Base-by-base conservation (phyloP, 129 eudicot species). In the Tagetes patula region DNA sequence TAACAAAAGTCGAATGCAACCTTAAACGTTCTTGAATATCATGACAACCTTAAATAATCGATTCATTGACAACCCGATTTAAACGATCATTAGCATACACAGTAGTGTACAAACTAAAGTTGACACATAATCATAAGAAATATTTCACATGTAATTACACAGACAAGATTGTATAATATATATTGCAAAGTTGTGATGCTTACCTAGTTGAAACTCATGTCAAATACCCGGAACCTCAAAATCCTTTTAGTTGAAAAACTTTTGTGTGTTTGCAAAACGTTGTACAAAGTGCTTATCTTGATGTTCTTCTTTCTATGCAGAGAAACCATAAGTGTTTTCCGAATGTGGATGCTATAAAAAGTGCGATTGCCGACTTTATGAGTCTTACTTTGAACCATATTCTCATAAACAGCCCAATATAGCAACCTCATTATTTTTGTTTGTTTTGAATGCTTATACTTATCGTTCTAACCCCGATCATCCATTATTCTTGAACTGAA, bases 301-400 rank as follows among this genome's bases (percentile, higher is more conserved):
- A 13, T 58, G 27, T 60, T 79, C 27, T 20, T 20, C 34, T 52
- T 37, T n/a, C 52, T 62, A 50, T 84, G 80, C 87, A 93, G 96
- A 86, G 87, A 84, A 93, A 93, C 41, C 90, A 96, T 8, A 49
- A 87, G 45, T 94, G 99, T 73, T 94, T 85, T 73, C 99, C 97
- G 14, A 88, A 94, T 32, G 82, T 94, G 65, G 93, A 90, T 71
- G 93, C 97, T 59, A 86, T 94, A 81, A 90, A 85, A 87, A 88
- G 89, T 82, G 99, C 99, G 14, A 94, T 97, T 38, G 97, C 93
- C 62, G 99, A 94, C 82, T 85, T 90, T 68, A 97, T 94, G 83
- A 90, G 99, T 83, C 45, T 37, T 30, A 34, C 54, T 71, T 77
- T 54, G 33, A 50, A 14, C 50, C 5, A 3, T 64, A 75, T 64